Conservation (phyloP, 768 basidiomycete species). For the Trametes cingulata region DNA sequence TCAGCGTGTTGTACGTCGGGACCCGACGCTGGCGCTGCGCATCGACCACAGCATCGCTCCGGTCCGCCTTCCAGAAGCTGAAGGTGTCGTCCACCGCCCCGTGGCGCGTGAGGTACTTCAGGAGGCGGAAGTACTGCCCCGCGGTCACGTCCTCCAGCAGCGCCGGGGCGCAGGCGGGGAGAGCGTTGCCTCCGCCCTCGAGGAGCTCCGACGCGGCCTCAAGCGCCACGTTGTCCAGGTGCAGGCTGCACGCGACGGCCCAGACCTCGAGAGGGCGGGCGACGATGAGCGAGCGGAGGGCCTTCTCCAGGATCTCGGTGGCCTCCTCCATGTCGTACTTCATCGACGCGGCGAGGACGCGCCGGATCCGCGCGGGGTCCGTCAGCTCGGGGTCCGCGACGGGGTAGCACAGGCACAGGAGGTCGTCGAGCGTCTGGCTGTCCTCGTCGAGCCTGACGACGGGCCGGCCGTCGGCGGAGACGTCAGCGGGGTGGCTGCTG, state of each 20-base stretch:
- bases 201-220: too few species aligned
- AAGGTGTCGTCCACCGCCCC: neutral
- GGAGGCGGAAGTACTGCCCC: constrained; percentile 3
- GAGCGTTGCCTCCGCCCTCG: neutral
- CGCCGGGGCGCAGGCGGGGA: neutral
- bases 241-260: constrained; percentile 5
- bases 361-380: constrained; percentile 1
- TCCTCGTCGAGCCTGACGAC: constrained; percentile 13
- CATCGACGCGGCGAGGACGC: constrained; percentile 19
- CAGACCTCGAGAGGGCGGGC: neutral
- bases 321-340: constrained; percentile 21
- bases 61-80: neutral
- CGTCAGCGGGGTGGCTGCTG: neutral
- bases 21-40: neutral
- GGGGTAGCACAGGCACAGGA: constrained; percentile 25
- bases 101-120: neutral
- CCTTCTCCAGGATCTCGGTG: neutral
- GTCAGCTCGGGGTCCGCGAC: constrained; percentile 7
- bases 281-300: neutral
- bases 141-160: neutral
- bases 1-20: neutral
- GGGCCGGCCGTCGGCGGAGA: neutral
- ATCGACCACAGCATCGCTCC: neutral
- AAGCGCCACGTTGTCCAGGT: neutral
- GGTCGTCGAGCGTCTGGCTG: constrained; percentile 17